Conservation (phyloP, 371 early-diverging fungal genomes). For the Parasitella parasitica region DNA sequence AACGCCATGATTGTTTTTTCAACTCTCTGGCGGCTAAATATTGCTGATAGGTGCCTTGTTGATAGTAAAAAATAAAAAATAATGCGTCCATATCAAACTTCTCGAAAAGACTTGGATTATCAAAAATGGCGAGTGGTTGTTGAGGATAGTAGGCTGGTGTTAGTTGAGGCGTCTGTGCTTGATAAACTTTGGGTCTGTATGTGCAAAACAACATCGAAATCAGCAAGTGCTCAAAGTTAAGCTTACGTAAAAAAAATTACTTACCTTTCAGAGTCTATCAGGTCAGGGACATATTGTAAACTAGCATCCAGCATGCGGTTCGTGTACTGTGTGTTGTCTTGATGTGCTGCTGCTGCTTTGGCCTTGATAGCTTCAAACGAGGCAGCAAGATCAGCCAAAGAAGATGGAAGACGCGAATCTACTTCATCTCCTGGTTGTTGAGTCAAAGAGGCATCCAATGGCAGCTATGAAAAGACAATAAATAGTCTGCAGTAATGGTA, state of each 20-base stretch:
- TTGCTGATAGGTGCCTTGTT: constrained; percentile 96
- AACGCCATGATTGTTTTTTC: constrained; percentile 98
- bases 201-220: too few relatives aligned
- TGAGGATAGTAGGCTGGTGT: constrained; percentile 92
- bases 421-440: constrained; percentile 35
- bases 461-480: constrained; percentile 19
- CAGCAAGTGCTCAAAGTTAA: not conserved
- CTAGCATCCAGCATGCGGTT: constrained; percentile 79
- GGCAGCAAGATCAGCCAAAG: constrained; percentile 77
- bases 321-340: constrained; percentile 37
- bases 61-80: constrained; percentile 99
- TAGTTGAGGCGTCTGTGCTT: constrained; percentile 74
- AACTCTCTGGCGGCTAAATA: constrained; percentile 95
- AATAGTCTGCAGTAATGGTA: constrained; percentile 2
- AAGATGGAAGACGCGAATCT: constrained; percentile 72
- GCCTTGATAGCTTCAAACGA: constrained; percentile 79
- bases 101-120: constrained; percentile 81
- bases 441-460: constrained; percentile 10
- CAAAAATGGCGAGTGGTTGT: constrained; percentile 76
- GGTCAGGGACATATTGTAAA: constrained; percentile 73
- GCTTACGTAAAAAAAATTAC: not conserved
- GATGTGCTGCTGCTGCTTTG: constrained; percentile 40
- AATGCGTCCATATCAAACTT: constrained; percentile 96
- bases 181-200: constrained; percentile 62
- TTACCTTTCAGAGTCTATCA: constrained; percentile 69